Evolutionary conservation across 345 rosid genomes (phyloP).

Genomic region (Rubroshorea leprosula): DNA sequence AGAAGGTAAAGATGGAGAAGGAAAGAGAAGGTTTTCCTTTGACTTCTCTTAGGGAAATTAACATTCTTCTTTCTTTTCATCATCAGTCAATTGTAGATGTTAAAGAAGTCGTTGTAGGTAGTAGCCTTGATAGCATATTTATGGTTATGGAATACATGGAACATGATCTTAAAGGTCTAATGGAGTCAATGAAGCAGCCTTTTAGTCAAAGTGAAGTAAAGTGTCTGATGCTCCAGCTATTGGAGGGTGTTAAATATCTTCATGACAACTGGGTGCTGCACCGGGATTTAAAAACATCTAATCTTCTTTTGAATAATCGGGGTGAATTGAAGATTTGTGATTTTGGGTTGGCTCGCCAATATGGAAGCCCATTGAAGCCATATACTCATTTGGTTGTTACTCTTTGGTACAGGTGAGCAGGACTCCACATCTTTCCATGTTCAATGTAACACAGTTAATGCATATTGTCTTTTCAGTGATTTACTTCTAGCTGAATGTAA

Average conservation of each 20-base stretch:
- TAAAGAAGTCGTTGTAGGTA: slow-evolving; percentile 76
- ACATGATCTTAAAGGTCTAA: slow-evolving; percentile 68
- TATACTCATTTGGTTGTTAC: slow-evolving; percentile 77
- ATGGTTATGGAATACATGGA: slow-evolving; percentile 96
- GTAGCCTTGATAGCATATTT: slow-evolving; percentile 51
- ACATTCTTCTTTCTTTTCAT: slow-evolving; percentile 62
- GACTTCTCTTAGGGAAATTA: slow-evolving; percentile 82
- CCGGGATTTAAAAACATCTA: slow-evolving; percentile 84
- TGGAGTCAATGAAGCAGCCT: slow-evolving; percentile 63
- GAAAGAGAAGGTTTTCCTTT: slow-evolving; percentile 75
- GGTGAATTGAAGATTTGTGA: slow-evolving; percentile 85
- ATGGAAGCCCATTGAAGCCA: slow-evolving; percentile 81
- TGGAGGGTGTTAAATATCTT: slow-evolving; percentile 79
- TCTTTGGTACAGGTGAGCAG: slow-evolving; percentile 74
- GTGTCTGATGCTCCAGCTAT: slow-evolving; percentile 76
- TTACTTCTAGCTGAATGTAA: not conserved
- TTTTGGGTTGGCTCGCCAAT: slow-evolving; percentile 81
- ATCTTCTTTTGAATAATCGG: slow-evolving; percentile 68
- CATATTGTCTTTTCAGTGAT: not conserved
- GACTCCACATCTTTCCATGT: not conserved
- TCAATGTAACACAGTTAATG: not conserved
- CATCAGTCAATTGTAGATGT: slow-evolving; percentile 75
- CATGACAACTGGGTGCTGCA: slow-evolving; percentile 94
- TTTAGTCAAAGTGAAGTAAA: slow-evolving; percentile 88
- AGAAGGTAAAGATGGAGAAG: slow-evolving; percentile 72